phyloP scores from a whole-genome alignment of 768 basidiomycete species.

The Flagelloscypha sp. region DNA sequence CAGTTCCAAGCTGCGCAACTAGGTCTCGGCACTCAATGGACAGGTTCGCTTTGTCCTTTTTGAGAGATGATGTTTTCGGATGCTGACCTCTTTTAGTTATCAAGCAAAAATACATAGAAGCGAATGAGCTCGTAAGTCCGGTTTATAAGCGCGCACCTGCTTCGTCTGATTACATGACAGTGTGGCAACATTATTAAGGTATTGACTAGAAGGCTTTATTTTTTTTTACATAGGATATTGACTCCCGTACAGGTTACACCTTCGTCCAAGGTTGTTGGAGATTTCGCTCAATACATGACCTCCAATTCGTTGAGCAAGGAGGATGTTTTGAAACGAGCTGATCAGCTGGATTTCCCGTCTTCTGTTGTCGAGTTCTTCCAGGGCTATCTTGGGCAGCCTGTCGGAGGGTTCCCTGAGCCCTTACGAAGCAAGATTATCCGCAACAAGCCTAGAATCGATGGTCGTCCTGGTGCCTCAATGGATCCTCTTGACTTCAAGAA shows the following conservation, averaged over 20 bases:
- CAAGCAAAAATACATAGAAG: constrained; percentile 98
- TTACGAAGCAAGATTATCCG: constrained; percentile 87
- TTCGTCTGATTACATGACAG: constrained; percentile 26
- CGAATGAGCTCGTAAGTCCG: constrained; percentile 76
- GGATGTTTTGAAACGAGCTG: constrained; percentile 80
- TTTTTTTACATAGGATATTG: constrained; percentile 2
- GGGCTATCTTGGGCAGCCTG: constrained; percentile 95
- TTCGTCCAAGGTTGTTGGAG: constrained; percentile 97
- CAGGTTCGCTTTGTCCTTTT: constrained; percentile 36
- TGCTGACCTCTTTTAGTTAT: constrained; percentile 48
- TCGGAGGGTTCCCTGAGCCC: constrained; percentile 98
- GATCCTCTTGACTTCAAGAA: constrained; percentile 89
- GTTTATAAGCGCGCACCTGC: constrained; percentile 5
- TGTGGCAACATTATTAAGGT: constrained; percentile 97
- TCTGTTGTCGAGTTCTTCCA: constrained; percentile 99
- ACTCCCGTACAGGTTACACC: constrained; percentile 99
- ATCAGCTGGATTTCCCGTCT: constrained; percentile 93
- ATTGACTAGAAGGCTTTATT: constrained; percentile 1
- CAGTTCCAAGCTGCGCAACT: constrained; percentile 98
- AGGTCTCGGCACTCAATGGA: constrained; percentile 95
- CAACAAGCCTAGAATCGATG: constrained; percentile 88
- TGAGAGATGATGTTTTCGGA: constrained; percentile 6
- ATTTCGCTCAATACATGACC: constrained; percentile 99
- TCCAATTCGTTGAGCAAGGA: constrained; percentile 84
- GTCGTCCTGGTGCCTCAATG: constrained; percentile 85